phyloP scores from a whole-genome alignment of 306 rosid genomes.

The Cicer judaicum region DNA sequence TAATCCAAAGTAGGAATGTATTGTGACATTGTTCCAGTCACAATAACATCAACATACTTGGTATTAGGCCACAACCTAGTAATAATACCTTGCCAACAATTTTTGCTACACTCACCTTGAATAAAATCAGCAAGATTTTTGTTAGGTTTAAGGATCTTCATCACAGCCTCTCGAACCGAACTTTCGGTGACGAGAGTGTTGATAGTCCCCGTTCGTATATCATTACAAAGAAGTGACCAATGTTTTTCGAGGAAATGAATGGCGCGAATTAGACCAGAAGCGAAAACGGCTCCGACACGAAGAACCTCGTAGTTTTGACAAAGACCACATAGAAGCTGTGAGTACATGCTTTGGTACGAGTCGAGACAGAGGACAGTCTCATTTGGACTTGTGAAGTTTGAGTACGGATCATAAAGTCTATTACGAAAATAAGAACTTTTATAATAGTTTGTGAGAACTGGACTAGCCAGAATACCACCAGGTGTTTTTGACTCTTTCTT shows the following conservation, averaged over 20 bases:
- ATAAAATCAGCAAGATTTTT: conserved; percentile 65
- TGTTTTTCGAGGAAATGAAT: conserved; percentile 77
- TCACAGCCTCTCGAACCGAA: conserved; percentile 59
- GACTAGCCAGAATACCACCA: conserved; percentile 74
- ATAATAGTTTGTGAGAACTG: conserved; percentile 83
- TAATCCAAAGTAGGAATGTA: conserved; percentile 82
- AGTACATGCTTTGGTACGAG: conserved; percentile 93
- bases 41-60: conserved; percentile 89
- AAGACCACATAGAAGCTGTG: conserved; percentile 85
- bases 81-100: conserved; percentile 79
- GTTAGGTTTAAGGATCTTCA: conserved; percentile 61
- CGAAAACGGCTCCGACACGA: conserved; percentile 80
- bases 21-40: conserved; percentile 96
- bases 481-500: conserved; percentile 85
- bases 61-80: conserved; percentile 87
- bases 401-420: conserved; percentile 81
- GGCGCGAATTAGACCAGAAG: conserved; percentile 85
- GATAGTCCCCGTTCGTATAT: conserved; percentile 68
- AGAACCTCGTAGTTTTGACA: conserved; percentile 68
- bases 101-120: conserved; percentile 59
- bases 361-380: conserved; percentile 80
- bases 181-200: conserved; percentile 55
- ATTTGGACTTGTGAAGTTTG: conserved; percentile 84
- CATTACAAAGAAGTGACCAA: conserved; percentile 64
- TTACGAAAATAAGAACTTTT: conserved; percentile 70